Evolutionary conservation across 257 asterid genomes (phyloP).

Genomic region (Solanum pennellii): DNA sequence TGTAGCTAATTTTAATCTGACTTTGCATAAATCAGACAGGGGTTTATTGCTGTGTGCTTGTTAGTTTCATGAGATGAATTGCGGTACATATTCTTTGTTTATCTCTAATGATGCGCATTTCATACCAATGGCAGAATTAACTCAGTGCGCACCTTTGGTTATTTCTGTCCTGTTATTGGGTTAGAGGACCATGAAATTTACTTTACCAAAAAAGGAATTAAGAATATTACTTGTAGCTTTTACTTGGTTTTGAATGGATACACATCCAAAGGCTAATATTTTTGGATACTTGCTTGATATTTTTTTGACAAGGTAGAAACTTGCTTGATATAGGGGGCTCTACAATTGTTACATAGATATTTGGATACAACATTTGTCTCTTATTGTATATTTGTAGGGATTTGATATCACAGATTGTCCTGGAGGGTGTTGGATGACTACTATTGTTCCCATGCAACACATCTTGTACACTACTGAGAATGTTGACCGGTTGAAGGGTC

Average conservation of each 20-base stretch:
- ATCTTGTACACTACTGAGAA: neutral
- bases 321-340: neutral
- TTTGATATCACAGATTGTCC: neutral
- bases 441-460: neutral
- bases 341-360: neutral
- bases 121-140: neutral
- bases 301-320: neutral
- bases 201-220: neutral
- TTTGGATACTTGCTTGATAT: neutral
- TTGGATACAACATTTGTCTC: neutral
- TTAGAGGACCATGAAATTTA: neutral
- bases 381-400: neutral
- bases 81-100: neutral
- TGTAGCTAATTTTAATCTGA: too few relatives aligned
- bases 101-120: neutral
- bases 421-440: neutral
- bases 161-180: neutral
- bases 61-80: too few relatives aligned
- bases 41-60: too few relatives aligned
- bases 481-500: neutral
- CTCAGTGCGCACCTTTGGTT: neutral
- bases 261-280: neutral
- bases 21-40: too few relatives aligned
- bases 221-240: neutral
- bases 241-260: neutral